These are phyloP conservation scores for Microdochium nivale DNA, from an alignment of 2,329 filamentous ascomycete species.

Conservation along the genomic window DNA sequence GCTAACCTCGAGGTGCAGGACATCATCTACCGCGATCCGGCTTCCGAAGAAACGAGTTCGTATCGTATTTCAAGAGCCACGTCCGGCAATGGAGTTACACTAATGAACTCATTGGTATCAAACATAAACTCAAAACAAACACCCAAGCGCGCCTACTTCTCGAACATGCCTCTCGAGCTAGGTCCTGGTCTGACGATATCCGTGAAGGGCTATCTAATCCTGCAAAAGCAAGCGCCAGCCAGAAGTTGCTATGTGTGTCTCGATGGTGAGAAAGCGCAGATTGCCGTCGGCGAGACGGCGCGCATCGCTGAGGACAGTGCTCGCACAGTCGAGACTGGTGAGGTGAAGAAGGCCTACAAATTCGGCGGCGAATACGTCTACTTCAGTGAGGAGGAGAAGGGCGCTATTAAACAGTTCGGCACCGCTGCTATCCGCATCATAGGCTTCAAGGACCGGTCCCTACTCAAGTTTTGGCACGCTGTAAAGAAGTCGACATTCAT, in stretches of 20 bases:
- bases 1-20: slow-evolving; percentile 45
- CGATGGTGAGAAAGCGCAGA: slow-evolving; percentile 75
- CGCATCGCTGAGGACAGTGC: slow-evolving; percentile 71
- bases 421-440: slow-evolving; percentile 78
- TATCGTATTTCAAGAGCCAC: slow-evolving; percentile 54
- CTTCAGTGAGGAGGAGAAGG: slow-evolving; percentile 79
- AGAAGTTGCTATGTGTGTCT: slow-evolving; percentile 84
- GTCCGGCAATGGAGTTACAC: slow-evolving; percentile 65
- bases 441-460: slow-evolving; percentile 77
- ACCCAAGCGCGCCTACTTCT: slow-evolving; percentile 78
- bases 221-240: slow-evolving; percentile 75
- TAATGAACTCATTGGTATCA: slow-evolving; percentile 72
- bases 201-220: slow-evolving; percentile 84
- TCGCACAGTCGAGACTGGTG: slow-evolving; percentile 66
- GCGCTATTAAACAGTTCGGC: slow-evolving; percentile 69
- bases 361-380: slow-evolving; percentile 86
- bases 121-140: slow-evolving; percentile 88
- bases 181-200: slow-evolving; percentile 79
- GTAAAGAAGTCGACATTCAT: slow-evolving; percentile 84
- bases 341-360: slow-evolving; percentile 89
- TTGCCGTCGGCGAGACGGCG: slow-evolving; percentile 66
- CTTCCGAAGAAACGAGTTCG: slow-evolving; percentile 57
- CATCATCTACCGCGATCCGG: slow-evolving; percentile 76
- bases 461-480: slow-evolving; percentile 76
- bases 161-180: slow-evolving; percentile 78